Conservation (phyloP, 192 early-diverging fungal genomes). For the Dimargaris xerosporica region DNA sequence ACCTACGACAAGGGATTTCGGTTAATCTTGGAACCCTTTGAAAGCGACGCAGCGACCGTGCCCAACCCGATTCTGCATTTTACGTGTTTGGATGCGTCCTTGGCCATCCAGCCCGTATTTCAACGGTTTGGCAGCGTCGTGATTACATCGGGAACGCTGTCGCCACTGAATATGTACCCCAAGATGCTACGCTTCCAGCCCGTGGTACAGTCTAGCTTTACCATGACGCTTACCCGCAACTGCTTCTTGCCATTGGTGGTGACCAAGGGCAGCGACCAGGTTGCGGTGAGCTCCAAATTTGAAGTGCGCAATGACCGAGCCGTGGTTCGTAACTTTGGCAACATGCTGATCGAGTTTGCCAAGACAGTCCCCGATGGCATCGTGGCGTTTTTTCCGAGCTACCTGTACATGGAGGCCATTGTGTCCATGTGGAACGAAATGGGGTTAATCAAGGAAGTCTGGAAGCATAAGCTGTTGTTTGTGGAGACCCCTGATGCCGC, state of each 20-base stretch:
- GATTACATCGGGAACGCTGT: conserved; percentile 98
- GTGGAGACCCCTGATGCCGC: conserved; percentile 98
- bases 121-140: conserved; percentile 89
- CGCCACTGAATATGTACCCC: conserved; percentile 96
- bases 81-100: conserved; percentile 87
- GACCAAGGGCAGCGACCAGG: conserved; percentile 96
- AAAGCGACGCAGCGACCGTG: conserved; percentile 80
- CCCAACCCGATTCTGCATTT: conserved; percentile 90
- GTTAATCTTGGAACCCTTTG: conserved; percentile 92
- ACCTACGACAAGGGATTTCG: conserved; percentile 96
- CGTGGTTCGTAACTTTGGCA: conserved; percentile 96
- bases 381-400: conserved; percentile 96
- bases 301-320: conserved; percentile 98
- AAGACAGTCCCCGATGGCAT: conserved; percentile 92
- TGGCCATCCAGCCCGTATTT: conserved; percentile 95
- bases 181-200: conserved; percentile 83
- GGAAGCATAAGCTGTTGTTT: conserved; percentile 97
- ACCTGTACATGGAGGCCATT: conserved; percentile 98
- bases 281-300: conserved; percentile 92
- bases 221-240: conserved; percentile 86
- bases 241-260: conserved; percentile 97
- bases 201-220: conserved; percentile 78
- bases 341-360: conserved; percentile 87
- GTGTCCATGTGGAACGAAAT: conserved; percentile 98
- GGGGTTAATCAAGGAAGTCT: conserved; percentile 84